Evolutionary conservation across 169 alveolate genomes (phyloP).

Genomic region (Plasmodium yoelii): DNA sequence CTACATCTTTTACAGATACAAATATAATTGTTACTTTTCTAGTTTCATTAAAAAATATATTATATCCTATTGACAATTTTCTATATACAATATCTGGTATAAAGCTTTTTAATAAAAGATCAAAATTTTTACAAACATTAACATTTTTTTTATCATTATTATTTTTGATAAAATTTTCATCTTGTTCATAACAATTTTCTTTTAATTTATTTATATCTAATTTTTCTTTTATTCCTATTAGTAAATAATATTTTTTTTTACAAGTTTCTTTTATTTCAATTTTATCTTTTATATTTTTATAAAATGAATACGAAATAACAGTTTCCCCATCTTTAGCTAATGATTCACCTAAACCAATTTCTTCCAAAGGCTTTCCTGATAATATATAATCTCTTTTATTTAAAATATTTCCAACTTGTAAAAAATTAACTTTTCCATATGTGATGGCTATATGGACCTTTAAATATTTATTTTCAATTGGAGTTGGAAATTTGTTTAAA

Average conservation of each 20-base stretch:
- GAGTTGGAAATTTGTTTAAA: slow-evolving; percentile 87
- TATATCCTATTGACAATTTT: slow-evolving; percentile 82
- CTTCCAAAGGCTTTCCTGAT: slow-evolving; percentile 88
- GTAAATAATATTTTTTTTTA: slow-evolving; percentile 25
- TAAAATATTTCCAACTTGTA: slow-evolving; percentile 87
- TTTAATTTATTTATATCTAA: slow-evolving; percentile 26
- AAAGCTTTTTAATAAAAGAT: slow-evolving; percentile 78
- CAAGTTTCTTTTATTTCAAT: slow-evolving; percentile 21
- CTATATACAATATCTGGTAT: slow-evolving; percentile 86
- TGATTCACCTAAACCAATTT: slow-evolving; percentile 85
- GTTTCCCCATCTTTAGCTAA: slow-evolving; percentile 87
- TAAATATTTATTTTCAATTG: slow-evolving; percentile 79
- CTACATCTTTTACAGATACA: slow-evolving; percentile 84
- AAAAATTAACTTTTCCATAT: slow-evolving; percentile 83
- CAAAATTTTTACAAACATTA: slow-evolving; percentile 62
- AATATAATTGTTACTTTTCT: slow-evolving; percentile 85
- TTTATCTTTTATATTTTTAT: slow-evolving; percentile 69
- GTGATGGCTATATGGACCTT: slow-evolving; percentile 87
- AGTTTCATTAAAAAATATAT: slow-evolving; percentile 86
- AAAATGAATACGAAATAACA: slow-evolving; percentile 78
- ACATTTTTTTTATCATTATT: not conserved
- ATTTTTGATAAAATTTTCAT: not conserved
- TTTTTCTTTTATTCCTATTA: slow-evolving; percentile 10
- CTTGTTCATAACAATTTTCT: not conserved
- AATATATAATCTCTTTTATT: slow-evolving; percentile 83